Base-by-base conservation (phyloP, 2,329 filamentous ascomycete genomes). In the Myriosclerotinia scirpicola region DNA sequence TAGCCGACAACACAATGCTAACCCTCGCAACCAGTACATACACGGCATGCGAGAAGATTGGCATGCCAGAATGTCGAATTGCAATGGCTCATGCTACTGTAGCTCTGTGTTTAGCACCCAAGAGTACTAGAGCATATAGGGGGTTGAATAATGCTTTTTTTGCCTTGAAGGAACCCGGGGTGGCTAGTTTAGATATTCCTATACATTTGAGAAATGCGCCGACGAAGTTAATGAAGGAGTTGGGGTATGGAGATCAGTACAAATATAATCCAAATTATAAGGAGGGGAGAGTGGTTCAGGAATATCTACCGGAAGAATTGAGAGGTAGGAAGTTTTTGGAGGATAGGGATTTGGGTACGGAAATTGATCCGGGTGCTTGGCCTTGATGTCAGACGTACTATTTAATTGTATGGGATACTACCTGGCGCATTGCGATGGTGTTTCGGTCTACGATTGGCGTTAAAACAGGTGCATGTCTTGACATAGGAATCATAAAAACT, bases 231-330 rank as follows among this genome's bases (percentile, higher is more conserved):
- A 96, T 99, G 94, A 91, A 93, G 73, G 94, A 97, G 72, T 80
- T 98, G 71, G 94, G 92, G 0, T 96, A 93, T 75, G 93, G 93
- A 0, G 89, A 87, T 60, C 91, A 93, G 76, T 99, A 99, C 79
- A 98, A 98, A 78, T 98, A 99, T 75, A 96, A 96, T 72, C 95
- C 95, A 0, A 91, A 96, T 72, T 99, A 94, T 75, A 79, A 85
- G 61, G 87, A 93, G 68, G 95, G 95, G 0, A 86, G 81, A 72
- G 94, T 98, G 0, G 84, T 82, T 70, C 95, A 99, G 80, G 90
- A 93, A 34, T 99, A 98, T 78, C 78, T 99, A n/a, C 95, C 95
- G 0, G 89, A 92, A 14, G 85, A 85, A 65, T 78, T 99, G 9
- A 77, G 81, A 46, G 92, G 89, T 0, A 83, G 90, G 58, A 81